These are phyloP conservation scores for Chlorociboria aeruginascens DNA, from an alignment of 495 filamentous ascomycete genomes.

Conservation along the genomic window DNA sequence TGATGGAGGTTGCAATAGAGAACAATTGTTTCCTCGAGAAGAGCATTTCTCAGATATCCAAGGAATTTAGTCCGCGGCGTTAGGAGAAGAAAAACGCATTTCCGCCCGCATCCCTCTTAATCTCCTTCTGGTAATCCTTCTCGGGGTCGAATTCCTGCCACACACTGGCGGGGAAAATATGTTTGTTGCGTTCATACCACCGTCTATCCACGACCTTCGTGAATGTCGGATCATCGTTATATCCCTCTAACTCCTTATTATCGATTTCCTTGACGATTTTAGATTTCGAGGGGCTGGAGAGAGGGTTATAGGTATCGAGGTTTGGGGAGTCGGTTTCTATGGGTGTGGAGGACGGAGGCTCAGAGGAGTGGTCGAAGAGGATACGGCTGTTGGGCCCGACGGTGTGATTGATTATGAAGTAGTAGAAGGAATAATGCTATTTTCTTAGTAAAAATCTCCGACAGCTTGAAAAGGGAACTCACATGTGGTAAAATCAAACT, in stretches of 20 bases:
- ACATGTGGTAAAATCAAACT: conserved; percentile 93
- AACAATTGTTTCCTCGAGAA: too few species aligned
- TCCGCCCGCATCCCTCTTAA: conserved; percentile 70
- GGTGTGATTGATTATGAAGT: conserved; percentile 84
- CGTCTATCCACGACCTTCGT: conserved; percentile 94
- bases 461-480: conserved; percentile 25
- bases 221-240: conserved; percentile 61
- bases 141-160: conserved; percentile 94
- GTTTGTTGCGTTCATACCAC: conserved; percentile 96
- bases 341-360: conserved; percentile 27
- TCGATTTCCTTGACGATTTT: conserved; percentile 18
- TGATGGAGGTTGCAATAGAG: not conserved
- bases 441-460: not conserved
- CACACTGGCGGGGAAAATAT: conserved; percentile 90
- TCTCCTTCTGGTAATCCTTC: conserved; percentile 70
- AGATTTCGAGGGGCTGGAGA: conserved; percentile 33
- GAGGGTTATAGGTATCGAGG: conserved; percentile 27
- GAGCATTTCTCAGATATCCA: not conserved
- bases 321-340: conserved; percentile 2
- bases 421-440: conserved; percentile 93
- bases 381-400: conserved; percentile 55
- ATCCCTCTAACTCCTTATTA: conserved; percentile 54
- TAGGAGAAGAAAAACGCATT: conserved; percentile 87
- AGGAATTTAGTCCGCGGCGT: not conserved
- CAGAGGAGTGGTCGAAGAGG: conserved; percentile 62